Base-by-base conservation (phyloP, 805 yeast species). In the Myxozyma neotropica region DNA sequence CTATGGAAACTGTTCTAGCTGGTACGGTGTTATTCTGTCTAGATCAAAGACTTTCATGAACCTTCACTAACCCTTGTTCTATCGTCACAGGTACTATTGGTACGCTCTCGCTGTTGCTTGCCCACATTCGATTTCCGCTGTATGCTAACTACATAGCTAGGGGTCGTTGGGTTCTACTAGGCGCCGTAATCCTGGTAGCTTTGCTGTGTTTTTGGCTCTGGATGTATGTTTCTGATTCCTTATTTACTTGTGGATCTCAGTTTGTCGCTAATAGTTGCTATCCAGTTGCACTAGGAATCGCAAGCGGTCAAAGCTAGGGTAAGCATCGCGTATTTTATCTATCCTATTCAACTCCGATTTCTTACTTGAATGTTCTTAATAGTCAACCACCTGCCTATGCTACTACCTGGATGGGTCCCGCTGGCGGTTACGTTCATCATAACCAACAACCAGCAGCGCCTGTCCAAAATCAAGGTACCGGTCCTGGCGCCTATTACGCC, bases 151-250 rank as follows among this genome's bases (percentile, higher is more conserved):
- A n/a, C n/a, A n/a, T n/a, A n/a, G n/a, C n/a, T 19, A 55, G 63
- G 63, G 63, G 63, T 10, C 53, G 63, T 40, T 59, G 63, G 63
- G 59, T 59, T 1, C 51, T 59, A 5, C 36, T 59, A 23, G 63
- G 60, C 13, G 60, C 52, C 23, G 13, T 59, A 38, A 5, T 59
- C n/a, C 52, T 44, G 7, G 59, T 31, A 13, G 48, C 29, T 12
- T 12, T 56, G 6, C 15, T 59, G 15, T 17, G 17, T 26, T n/a
- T 52, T 19, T 56, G 57, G 59, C n/a, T 55, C 15, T 52, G 53
- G 31, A 29, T 59, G 63, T 59, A 59, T 8, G 63, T 51, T 2
- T 35, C 17, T 23, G n/a, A 12, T 17, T n/a, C 19, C 21, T 19
- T 33, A 4, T 5, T 23, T 15, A n/a, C 1, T 19, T 19, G 26